phyloP scores from a whole-genome alignment of 768 basidiomycete species.

The Agrocybe pediades region DNA sequence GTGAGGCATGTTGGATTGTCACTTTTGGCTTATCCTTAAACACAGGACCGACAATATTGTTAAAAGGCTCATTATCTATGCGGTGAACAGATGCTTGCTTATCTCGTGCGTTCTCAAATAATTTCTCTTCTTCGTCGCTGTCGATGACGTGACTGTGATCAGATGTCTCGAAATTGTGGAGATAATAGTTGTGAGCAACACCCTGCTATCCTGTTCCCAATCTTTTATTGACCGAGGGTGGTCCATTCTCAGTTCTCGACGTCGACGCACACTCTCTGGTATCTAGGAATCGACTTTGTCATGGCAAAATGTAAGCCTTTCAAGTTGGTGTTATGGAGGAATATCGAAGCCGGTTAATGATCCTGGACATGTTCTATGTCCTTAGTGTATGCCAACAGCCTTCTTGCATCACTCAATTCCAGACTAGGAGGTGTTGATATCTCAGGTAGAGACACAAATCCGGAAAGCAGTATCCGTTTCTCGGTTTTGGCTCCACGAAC shows the following conservation, averaged over 20 bases:
- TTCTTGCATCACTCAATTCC: neutral
- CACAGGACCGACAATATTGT: neutral
- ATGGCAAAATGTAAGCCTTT: neutral
- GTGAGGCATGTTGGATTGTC: neutral
- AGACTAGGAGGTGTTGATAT: neutral
- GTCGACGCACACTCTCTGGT: neutral
- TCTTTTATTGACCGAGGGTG: neutral
- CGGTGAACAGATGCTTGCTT: neutral
- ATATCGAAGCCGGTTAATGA: neutral
- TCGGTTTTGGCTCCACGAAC: neutral
- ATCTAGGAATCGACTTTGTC: neutral
- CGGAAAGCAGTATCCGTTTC: neutral
- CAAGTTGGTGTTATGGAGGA: no score
- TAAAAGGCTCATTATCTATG: neutral
- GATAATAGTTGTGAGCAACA: neutral
- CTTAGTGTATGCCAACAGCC: neutral
- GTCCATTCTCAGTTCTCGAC: neutral
- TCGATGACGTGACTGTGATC: neutral
- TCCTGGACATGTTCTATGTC: neutral
- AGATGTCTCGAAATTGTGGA: neutral
- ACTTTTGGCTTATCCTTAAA: neutral
- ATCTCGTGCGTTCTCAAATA: neutral
- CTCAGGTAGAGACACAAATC: neutral
- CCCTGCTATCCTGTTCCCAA: neutral
- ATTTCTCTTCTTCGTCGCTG: neutral